Percentiles rank a stretch among this genome's conserved stretches.
phyloP scores from a whole-genome alignment of 345 rosid species.

The Gossypium herbaceum region DNA sequence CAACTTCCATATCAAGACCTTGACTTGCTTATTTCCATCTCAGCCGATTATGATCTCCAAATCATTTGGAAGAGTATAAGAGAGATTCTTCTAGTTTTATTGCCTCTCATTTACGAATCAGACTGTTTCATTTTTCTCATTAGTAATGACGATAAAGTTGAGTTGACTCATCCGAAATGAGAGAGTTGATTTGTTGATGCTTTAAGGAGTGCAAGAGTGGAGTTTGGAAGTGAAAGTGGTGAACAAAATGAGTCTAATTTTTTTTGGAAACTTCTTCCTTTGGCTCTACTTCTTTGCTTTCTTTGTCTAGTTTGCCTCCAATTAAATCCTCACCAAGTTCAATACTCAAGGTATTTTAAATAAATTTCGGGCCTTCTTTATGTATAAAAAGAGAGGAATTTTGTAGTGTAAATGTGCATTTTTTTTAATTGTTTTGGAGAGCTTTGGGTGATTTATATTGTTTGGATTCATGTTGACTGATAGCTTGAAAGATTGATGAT shows the following conservation, averaged over 20 bases:
- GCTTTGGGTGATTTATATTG: background rate
- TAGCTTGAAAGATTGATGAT: too few species aligned
- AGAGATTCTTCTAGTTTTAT: constrained; percentile 22
- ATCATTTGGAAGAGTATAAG: constrained; percentile 58
- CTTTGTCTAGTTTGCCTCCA: constrained; percentile 55
- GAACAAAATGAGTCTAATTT: constrained; percentile 55
- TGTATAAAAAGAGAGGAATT: background rate
- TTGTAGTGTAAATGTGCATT: background rate
- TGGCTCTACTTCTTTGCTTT: constrained; percentile 62
- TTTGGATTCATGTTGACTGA: background rate
- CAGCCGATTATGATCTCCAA: constrained; percentile 57
- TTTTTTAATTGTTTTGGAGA: background rate
- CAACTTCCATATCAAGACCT: constrained; percentile 61
- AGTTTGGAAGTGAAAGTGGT: constrained; percentile 21
- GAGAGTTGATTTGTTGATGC: constrained; percentile 77
- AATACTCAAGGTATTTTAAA: constrained; percentile 34
- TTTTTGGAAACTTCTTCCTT: constrained; percentile 71
- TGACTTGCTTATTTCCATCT: constrained; percentile 52
- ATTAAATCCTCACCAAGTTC: constrained; percentile 40
- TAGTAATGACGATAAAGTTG: background rate
- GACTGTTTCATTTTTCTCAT: constrained; percentile 43
- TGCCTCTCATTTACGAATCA: constrained; percentile 29
- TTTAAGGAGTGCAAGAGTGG: constrained; percentile 46
- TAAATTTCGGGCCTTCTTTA: background rate
- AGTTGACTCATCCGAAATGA: constrained; percentile 56